Percentiles rank a stretch among this genome's conserved stretches.
Conservation (phyloP, 176 grass and related monocot genomes). For the Bothriochloa decipiens region DNA sequence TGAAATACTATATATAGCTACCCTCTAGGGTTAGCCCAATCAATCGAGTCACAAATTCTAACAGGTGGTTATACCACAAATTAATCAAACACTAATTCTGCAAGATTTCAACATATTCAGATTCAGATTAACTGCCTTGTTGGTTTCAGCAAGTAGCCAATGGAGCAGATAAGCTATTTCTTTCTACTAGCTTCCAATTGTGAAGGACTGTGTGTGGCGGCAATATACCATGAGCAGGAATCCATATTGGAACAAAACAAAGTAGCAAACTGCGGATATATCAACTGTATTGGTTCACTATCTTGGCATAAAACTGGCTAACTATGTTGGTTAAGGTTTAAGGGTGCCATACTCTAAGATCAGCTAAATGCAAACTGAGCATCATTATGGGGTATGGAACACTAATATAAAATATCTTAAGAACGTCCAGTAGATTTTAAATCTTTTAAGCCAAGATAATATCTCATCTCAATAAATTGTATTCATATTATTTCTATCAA, state of each 20-base stretch:
- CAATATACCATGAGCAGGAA: background rate
- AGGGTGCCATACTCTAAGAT: background rate
- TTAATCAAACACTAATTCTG: background rate
- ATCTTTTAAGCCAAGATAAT: background rate
- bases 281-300: background rate
- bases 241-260: background rate
- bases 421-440: background rate
- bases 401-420: slow-evolving; percentile 31
- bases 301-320: background rate
- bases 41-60: too few relatives aligned
- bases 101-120: background rate
- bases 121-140: background rate
- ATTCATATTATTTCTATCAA: background rate
- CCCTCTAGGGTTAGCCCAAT: too few relatives aligned
- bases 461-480: slow-evolving; percentile 4
- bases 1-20: too few relatives aligned
- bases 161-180: slow-evolving; percentile 8
- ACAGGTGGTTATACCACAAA: background rate
- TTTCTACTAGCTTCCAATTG: background rate
- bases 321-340: background rate
- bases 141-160: background rate
- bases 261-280: background rate
- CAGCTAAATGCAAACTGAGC: background rate
- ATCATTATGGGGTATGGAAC: background rate
- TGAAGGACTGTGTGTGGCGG: background rate